These are phyloP conservation scores for Ceratobasidium sp. DNA, from an alignment of 1,284 basidiomycete species.

Conservation along the genomic window DNA sequence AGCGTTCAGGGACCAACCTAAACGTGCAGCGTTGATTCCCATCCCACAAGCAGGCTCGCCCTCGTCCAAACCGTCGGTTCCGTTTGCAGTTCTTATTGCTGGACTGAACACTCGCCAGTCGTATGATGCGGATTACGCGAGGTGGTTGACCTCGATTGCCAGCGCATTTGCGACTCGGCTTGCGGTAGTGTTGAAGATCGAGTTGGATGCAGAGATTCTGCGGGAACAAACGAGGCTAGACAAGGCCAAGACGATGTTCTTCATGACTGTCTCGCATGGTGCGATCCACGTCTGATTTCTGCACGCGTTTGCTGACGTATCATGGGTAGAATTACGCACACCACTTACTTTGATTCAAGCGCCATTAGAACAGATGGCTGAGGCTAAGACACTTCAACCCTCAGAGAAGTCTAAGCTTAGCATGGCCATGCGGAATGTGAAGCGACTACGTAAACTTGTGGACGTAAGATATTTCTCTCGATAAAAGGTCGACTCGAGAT, in stretches of 20 bases:
- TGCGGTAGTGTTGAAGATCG: conserved; percentile 20
- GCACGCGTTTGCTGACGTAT: background rate
- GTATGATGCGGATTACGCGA: conserved; percentile 37
- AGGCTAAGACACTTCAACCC: conserved; percentile 35
- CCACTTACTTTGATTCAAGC: conserved; percentile 46
- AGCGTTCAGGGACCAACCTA: conserved; percentile 27
- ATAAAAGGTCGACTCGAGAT: no score
- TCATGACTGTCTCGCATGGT: background rate
- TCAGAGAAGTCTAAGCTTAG: conserved; percentile 43
- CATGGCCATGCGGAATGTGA: conserved; percentile 45
- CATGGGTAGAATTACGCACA: conserved; percentile 45
- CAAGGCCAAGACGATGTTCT: no score
- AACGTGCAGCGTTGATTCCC: conserved; percentile 9
- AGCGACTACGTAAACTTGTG: conserved; percentile 45
- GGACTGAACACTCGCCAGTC: conserved; percentile 36
- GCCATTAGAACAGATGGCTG: conserved; percentile 43
- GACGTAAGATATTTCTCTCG: conserved; percentile 36
- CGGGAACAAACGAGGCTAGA: background rate
- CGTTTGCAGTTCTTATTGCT: conserved; percentile 21
- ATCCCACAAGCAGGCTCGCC: background rate
- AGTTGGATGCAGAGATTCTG: conserved; percentile 33
- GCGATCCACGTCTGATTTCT: background rate
- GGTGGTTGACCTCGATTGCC: conserved; percentile 27
- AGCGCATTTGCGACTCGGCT: conserved; percentile 25
- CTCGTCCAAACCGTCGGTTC: background rate